Conservation (phyloP, 441 rosid genomes). For the Heliophila coronopifolia region DNA sequence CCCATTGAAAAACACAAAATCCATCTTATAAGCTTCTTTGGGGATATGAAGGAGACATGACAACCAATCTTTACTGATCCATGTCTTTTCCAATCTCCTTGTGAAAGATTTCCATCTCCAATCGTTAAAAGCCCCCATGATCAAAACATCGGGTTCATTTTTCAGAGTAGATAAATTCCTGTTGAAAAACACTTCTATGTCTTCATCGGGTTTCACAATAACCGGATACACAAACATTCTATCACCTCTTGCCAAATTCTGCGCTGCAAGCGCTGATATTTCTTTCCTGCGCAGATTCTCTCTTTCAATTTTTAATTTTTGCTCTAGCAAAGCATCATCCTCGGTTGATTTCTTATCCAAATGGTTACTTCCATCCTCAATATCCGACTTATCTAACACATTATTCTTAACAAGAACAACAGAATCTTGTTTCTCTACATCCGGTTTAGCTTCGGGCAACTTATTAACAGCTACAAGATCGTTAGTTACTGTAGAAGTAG, state of each 20-base stretch:
- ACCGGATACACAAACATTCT: constrained; percentile 69
- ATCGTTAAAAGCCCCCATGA: constrained; percentile 90
- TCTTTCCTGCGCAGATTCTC: constrained; percentile 41
- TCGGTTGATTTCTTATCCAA: constrained; percentile 16
- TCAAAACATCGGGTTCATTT: constrained; percentile 55
- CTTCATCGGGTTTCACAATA: constrained; percentile 51
- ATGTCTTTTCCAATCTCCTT: constrained; percentile 52
- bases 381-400: constrained; percentile 18
- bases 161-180: constrained; percentile 54
- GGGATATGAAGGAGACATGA: constrained; percentile 76
- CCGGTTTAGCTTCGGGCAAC: constrained; percentile 25
- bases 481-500: constrained; percentile 26
- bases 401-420: constrained; percentile 28
- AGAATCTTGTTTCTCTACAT: constrained; percentile 32
- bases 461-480: constrained; percentile 27
- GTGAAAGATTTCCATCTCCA: constrained; percentile 93
- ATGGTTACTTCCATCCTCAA: constrained; percentile 7
- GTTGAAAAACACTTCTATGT: constrained; percentile 69
- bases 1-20: constrained; percentile 87
- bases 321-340: constrained; percentile 32
- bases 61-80: constrained; percentile 76
- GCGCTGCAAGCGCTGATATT: constrained; percentile 47
- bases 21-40: constrained; percentile 81
- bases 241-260: constrained; percentile 40
- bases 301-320: constrained; percentile 41